Evolutionary conservation across 2,329 filamentous ascomycete genomes (phyloP), one percentile per base, ranked within the genome.

Genomic region (Magnaporthiopsis incrustans): DNA sequence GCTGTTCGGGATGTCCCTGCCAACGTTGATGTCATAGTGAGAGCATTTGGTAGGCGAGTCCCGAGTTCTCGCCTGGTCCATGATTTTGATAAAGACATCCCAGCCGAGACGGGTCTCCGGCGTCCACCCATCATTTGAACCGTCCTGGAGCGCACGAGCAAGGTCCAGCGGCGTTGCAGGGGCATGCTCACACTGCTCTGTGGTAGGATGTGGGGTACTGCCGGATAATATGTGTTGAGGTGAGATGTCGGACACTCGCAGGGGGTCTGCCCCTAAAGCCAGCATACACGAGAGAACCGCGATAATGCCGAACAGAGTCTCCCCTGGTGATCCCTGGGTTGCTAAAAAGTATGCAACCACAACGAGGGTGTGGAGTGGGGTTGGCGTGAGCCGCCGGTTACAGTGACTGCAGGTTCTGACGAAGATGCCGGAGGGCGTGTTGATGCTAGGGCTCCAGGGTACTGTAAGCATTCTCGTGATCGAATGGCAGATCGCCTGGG

Each of bases 401-500:
- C 64, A 65, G 4, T 50, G 27, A 1, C 5, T 4, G 18, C 65
- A 66, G 3, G 25, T 27, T 4, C 32, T 57, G 38, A 63, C 6
- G 15, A 66, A 66, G 14, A 66, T 18, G 5, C 62, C 62, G 30
- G 62, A 64, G 3, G 10, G 2, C 0, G 15, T n/a, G 59, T 32
- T 57, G 12, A 63, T 35, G 22, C 26, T 3, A 32, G 57, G 27
- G 22, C 26, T 18, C 3, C 7, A 22, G 44, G 32, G 30, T 57
- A 44, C 27, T 38, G 59, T 56, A 53, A 65, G 63, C 44, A 66
- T 64, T 61, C 53, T 50, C 33, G 57, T 64, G 38, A 56, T 64
- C 22, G 33, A 61, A 50, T 66, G 66, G 44, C 59, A 63, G 1
- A 67, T 50, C n/a, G 64, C 65, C 27, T 67, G 66, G 1, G 26